Base-by-base conservation (phyloP, 805 yeast genomes). In the Deakozyma indianensis region DNA sequence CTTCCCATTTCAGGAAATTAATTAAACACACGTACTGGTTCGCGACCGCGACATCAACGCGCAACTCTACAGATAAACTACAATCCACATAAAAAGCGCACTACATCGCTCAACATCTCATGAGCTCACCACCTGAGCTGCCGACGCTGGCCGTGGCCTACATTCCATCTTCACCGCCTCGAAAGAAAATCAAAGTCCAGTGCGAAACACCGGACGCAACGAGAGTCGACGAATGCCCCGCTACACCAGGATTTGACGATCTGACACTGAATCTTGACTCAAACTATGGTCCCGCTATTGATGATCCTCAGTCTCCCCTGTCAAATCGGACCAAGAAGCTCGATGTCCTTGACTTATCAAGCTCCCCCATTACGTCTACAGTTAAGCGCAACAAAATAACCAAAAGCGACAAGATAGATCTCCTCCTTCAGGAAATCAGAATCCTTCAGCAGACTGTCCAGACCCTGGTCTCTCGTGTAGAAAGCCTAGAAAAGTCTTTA, bases 81-180 rank as follows among this genome's bases (percentile, higher is more conserved):
- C n/a, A n/a, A n/a, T n/a, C n/a, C n/a, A n/a, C n/a, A n/a, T n/a
- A n/a, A n/a, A n/a, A n/a, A n/a, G n/a, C n/a, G n/a, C n/a, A n/a
- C n/a, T n/a, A n/a, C n/a, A n/a, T n/a, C n/a, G n/a, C n/a, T n/a
- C n/a, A n/a, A n/a, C n/a, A n/a, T n/a, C n/a, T 20, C 11, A 32
- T 32, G 38, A 32, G 38, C 38, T 32, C 38, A 4, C 38, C 38
- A n/a, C 38, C 38, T 11, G 38, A 32, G 16, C 38, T 32, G 18
- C 38, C 38, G 11, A 14, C 38, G 9, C 38, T 32, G 38, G 38
- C 38, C 16, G 18, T 32, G 16, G 11, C 38, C 9, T 32, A 32
- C 38, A 32, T 32, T n/a, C 38, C 38, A 7, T 32, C 38, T 4
- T 32, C 38, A 14, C 38, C 38, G 9, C 38, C 38, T 11, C 28